Conservation (phyloP, 1,284 basidiomycete genomes). For the Volvariella volvacea region DNA sequence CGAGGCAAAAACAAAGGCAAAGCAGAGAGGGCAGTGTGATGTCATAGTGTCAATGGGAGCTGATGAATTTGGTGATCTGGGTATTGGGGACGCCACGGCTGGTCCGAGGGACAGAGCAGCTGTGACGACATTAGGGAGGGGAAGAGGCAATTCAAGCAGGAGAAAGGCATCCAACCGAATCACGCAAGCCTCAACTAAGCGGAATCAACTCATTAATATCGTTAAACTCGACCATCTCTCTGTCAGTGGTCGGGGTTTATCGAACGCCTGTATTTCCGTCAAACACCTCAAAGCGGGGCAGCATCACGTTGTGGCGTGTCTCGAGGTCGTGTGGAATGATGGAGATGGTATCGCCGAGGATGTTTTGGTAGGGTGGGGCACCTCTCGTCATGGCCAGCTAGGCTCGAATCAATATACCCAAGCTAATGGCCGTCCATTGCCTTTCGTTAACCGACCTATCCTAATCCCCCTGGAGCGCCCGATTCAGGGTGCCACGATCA, state of each 20-base stretch:
- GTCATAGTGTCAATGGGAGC: conserved; percentile 74
- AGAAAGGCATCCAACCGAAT: no score
- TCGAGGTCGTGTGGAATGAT: conserved; percentile 23
- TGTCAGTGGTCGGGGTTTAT: conserved; percentile 16
- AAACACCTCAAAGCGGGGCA: conserved; percentile 55
- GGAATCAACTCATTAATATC: conserved; percentile 23
- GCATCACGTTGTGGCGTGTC: conserved; percentile 57
- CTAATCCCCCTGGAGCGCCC: conserved; percentile 19
- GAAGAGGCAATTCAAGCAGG: conserved; percentile 5
- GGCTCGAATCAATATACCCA: conserved; percentile 27
- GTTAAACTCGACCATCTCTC: conserved; percentile 37
- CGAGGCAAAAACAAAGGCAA: conserved; percentile 16
- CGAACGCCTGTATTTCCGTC: conserved; percentile 22
- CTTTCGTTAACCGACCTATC: conserved; percentile 28
- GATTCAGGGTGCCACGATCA: conserved; percentile 3
- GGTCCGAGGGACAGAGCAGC: conserved; percentile 9
- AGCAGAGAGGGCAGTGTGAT: no score
- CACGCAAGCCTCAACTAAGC: no score
- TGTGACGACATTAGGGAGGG: conserved; percentile 1
- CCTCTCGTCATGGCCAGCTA: conserved; percentile 75
- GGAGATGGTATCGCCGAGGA: conserved; percentile 12
- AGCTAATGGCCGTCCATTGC: conserved; percentile 15
- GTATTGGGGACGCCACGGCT: conserved; percentile 30
- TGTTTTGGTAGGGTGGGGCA: conserved; percentile 74
- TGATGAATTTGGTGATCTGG: conserved; percentile 80